Conservation (phyloP, 306 rosid genomes). For the Quercus robur region DNA sequence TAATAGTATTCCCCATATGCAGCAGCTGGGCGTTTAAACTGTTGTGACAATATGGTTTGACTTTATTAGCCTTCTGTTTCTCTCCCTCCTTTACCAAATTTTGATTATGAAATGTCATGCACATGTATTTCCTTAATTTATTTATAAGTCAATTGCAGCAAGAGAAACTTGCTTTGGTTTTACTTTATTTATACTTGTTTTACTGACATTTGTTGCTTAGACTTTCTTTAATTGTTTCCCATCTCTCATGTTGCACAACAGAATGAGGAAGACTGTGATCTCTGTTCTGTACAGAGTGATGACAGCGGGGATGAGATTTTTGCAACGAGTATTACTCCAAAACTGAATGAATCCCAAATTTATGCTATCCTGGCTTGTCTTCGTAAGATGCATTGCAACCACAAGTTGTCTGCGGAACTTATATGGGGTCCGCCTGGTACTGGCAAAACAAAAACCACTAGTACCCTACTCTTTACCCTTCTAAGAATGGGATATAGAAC, state of each 20-base stretch:
- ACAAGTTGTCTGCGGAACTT: constrained; percentile 44
- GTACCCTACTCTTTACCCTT: constrained; percentile 42
- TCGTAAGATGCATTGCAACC: constrained; percentile 24
- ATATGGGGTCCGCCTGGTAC: constrained; percentile 95
- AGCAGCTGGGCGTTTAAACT: too few species aligned
- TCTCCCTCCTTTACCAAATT: too few species aligned
- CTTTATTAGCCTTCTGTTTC: too few species aligned
- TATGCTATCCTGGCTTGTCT: constrained; percentile 50
- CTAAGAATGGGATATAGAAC: constrained; percentile 42
- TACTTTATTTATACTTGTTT: not conserved
- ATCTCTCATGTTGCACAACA: constrained; percentile 9
- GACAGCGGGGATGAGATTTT: not conserved
- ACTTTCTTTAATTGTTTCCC: constrained; percentile 2
- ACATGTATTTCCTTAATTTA: too few species aligned
- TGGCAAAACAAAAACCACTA: constrained; percentile 62
- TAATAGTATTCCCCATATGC: too few species aligned
- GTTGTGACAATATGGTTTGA: too few species aligned
- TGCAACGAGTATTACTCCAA: constrained; percentile 9
- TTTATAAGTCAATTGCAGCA: too few species aligned
- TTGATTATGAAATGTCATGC: too few species aligned
- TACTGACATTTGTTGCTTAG: not conserved
- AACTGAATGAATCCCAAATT: constrained; percentile 57
- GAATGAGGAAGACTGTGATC: constrained; percentile 34
- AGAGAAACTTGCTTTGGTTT: not conserved
- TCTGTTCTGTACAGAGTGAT: constrained; percentile 2